These are phyloP conservation scores for Cryphonectria radicalis DNA, from an alignment of 2,329 filamentous ascomycete genomes.

Conservation along the genomic window DNA sequence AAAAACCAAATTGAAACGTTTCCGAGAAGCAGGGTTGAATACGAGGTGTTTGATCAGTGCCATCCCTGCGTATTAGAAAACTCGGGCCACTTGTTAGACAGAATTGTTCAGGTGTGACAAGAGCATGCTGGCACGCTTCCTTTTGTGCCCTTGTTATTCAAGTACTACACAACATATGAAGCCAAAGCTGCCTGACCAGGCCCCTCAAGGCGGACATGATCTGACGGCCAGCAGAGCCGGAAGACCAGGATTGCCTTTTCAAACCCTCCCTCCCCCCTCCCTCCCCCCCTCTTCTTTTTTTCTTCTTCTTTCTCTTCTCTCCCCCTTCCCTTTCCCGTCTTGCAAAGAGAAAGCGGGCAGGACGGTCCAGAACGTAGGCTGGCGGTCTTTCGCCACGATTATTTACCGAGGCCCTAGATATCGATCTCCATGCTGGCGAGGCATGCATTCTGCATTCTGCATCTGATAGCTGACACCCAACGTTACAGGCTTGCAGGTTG, in stretches of 20 bases:
- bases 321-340: too few relatives aligned
- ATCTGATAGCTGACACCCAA: background rate
- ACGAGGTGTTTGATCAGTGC: background rate
- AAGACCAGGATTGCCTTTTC: background rate
- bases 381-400: background rate
- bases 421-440: background rate
- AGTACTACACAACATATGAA: too few relatives aligned
- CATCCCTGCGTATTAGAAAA: background rate
- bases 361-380: background rate
- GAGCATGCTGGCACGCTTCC: background rate
- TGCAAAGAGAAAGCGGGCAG: background rate
- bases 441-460: background rate
- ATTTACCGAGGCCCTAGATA: background rate
- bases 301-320: too few relatives aligned
- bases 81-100: background rate
- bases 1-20: background rate
- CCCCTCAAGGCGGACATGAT: background rate
- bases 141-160: background rate
- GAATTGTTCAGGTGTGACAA: background rate
- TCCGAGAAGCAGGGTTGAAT: background rate
- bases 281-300: too few relatives aligned
- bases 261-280: too few relatives aligned
- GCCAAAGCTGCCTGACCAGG: background rate
- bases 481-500: background rate
- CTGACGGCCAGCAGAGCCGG: conserved; percentile 4